Conservation (phyloP, 371 early-diverging fungal species). For the Mucor sp. region DNA sequence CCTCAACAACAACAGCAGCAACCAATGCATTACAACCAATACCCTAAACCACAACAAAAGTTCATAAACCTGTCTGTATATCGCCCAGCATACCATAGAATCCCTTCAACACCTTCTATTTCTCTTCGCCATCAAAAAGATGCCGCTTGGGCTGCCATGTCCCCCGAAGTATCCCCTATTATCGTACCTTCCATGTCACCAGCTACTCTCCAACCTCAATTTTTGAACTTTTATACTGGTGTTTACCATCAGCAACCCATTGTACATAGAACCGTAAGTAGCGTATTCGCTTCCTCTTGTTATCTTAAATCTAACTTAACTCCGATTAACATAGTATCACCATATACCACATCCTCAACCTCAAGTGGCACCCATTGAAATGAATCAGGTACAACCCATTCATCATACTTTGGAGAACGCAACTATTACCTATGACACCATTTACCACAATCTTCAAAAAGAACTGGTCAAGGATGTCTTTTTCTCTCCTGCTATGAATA, state of each 20-base stretch:
- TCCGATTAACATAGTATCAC: not conserved
- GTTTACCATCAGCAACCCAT: slow-evolving; percentile 1
- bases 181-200: slow-evolving; percentile 34
- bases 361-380: not conserved
- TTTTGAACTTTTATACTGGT: slow-evolving; percentile 2
- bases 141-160: slow-evolving; percentile 9
- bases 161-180: slow-evolving; percentile 25
- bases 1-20: not conserved
- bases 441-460: slow-evolving; percentile 29
- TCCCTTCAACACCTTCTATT: slow-evolving; percentile 20
- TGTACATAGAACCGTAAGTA: slow-evolving; percentile 6
- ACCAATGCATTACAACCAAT: not conserved
- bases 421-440: slow-evolving; percentile 48
- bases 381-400: slow-evolving; percentile 27
- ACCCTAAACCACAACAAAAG: slow-evolving; percentile 10
- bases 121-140: slow-evolving; percentile 11
- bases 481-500: slow-evolving; percentile 44
- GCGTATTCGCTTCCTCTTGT: not conserved
- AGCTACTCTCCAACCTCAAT: slow-evolving; percentile 1
- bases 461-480: slow-evolving; percentile 54
- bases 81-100: slow-evolving; percentile 35
- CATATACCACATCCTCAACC: slow-evolving; percentile 1
- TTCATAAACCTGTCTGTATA: slow-evolving; percentile 21
- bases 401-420: slow-evolving; percentile 55
- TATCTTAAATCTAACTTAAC: not conserved